Percentiles rank a stretch among this genome's conserved stretches.
Conservation (phyloP, 345 rosid genomes). For the Eucalyptus rudis region DNA sequence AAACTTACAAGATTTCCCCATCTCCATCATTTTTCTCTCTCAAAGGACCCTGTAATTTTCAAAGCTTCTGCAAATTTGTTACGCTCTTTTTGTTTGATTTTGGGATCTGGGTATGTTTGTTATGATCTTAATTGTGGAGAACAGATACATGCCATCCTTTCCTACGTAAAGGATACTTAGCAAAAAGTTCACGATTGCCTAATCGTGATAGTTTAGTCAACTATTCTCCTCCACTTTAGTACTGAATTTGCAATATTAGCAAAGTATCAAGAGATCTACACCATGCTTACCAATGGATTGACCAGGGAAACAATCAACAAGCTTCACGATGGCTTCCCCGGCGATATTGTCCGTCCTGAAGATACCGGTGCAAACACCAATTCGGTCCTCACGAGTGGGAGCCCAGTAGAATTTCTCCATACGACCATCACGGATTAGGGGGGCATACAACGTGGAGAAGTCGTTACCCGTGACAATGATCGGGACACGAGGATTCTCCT, state of each 20-base stretch:
- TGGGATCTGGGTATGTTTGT: not conserved
- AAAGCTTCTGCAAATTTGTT: not conserved
- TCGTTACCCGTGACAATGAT: conserved; percentile 5
- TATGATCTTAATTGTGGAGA: not conserved
- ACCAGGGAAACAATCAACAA: conserved; percentile 5
- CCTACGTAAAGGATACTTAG: not conserved
- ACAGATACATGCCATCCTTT: not conserved
- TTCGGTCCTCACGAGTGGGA: conserved; percentile 1
- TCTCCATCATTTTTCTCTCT: not conserved
- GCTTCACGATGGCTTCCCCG: not conserved
- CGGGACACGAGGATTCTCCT: conserved; percentile 7
- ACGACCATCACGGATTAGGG: conserved; percentile 7
- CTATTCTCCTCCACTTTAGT: not conserved
- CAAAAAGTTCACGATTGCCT: not conserved
- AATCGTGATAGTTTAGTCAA: not conserved
- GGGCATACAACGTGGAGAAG: conserved; percentile 8
- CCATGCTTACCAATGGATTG: conserved; percentile 3
- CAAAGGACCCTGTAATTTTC: not conserved
- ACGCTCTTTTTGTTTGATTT: not conserved
- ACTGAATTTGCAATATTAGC: not conserved
- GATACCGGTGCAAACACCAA: conserved; percentile 6
- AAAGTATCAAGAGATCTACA: not conserved
- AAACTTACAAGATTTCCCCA: not conserved
- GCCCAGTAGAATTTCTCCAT: conserved; percentile 13
- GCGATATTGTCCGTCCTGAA: not conserved